Evolutionary conservation across 2,329 filamentous ascomycete genomes (phyloP).

Genomic region (Pyrenochaeta sp.): DNA sequence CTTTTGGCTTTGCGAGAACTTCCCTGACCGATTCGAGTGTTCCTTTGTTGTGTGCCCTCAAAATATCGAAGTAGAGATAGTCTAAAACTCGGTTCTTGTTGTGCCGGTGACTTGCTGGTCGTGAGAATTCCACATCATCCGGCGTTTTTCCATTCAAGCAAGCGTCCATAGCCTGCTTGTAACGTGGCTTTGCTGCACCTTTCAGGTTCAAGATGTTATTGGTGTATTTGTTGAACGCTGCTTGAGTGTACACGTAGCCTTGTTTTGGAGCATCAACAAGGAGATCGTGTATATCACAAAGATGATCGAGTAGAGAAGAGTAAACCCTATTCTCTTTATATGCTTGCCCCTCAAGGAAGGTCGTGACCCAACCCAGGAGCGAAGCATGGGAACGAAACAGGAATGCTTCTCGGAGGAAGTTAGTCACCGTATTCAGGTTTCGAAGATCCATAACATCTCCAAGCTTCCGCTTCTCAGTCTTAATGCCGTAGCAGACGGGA

Average conservation of each 20-base stretch:
- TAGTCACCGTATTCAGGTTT: slow-evolving; percentile 40
- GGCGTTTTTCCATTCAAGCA: slow-evolving; percentile 21
- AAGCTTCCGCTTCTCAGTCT: slow-evolving; percentile 58
- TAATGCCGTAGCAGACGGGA: slow-evolving; percentile 58
- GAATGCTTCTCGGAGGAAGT: slow-evolving; percentile 64
- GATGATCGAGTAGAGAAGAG: slow-evolving; percentile 22
- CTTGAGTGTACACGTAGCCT: slow-evolving; percentile 57
- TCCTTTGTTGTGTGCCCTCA: slow-evolving; percentile 50
- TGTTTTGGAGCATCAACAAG: slow-evolving; percentile 57
- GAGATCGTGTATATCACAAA: slow-evolving; percentile 54
- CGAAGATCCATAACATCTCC: slow-evolving; percentile 49
- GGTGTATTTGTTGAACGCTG: slow-evolving; percentile 59
- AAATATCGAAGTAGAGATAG: slow-evolving; percentile 64
- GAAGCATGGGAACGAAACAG: slow-evolving; percentile 64
- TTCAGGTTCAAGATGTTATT: slow-evolving; percentile 59
- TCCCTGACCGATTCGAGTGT: slow-evolving; percentile 37
- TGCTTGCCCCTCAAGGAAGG: slow-evolving; percentile 67
- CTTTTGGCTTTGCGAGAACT: slow-evolving; percentile 25
- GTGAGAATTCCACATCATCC: slow-evolving; percentile 22
- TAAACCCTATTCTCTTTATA: slow-evolving; percentile 56
- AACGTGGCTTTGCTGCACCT: slow-evolving; percentile 57
- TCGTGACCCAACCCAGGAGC: slow-evolving; percentile 70
- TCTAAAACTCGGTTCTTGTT: slow-evolving; percentile 65
- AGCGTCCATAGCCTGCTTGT: slow-evolving; percentile 43
- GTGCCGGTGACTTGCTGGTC: slow-evolving; percentile 11